Base-by-base conservation (phyloP, 768 basidiomycete genomes). In the Suillus ampliporus region DNA sequence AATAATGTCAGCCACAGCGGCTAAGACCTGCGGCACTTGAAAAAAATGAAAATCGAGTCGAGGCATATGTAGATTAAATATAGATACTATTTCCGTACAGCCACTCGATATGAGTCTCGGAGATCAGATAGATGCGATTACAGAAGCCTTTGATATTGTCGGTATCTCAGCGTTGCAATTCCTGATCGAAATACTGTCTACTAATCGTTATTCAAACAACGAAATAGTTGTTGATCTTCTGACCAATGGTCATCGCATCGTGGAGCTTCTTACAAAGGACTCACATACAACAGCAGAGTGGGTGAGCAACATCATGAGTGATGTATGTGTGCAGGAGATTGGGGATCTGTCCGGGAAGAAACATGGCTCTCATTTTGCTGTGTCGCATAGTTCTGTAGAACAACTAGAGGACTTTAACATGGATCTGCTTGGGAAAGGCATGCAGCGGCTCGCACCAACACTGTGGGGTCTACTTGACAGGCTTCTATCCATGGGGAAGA, bases 401-500 rank as follows among this genome's bases (percentile, higher is more conserved):
- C 57, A 68, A 46, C 40, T 68, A n/a, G 47, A 66, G 28, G 40
- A 15, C 35, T 66, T 68, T 37, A 48, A 51, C 17, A 62, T 68
- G n/a, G 67, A 64, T 37, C 61, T 64, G 7, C 66, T 68, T 35
- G 63, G 60, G 5, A 4, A 1, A 10, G 13, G 56, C 13, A 67
- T 67, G 53, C 37, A 62, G 46, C 10, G 3, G 4, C 9, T 59
- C 2, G 56, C 67, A 19, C 67, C 66, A 14, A 53, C 54, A 15
- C 23, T 67, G 8, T 68, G 66, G 66, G 46, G 60, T 35, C 41
- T 68, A 7, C 31, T 67, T 5, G 61, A 58, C 1, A 44, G 43
- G 4, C 53, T 68, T 46, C 52, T 67, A 15, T 38, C 54, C 8
- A 11, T 11, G n/a, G 34, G 23, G 10, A 44, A 34, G 44, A 58